A percentile compares a stretch with the other conserved stretches of the same genome.
These are phyloP conservation scores for Penicillium expansum DNA, from an alignment of 2,329 filamentous ascomycete species.

Conservation along the genomic window DNA sequence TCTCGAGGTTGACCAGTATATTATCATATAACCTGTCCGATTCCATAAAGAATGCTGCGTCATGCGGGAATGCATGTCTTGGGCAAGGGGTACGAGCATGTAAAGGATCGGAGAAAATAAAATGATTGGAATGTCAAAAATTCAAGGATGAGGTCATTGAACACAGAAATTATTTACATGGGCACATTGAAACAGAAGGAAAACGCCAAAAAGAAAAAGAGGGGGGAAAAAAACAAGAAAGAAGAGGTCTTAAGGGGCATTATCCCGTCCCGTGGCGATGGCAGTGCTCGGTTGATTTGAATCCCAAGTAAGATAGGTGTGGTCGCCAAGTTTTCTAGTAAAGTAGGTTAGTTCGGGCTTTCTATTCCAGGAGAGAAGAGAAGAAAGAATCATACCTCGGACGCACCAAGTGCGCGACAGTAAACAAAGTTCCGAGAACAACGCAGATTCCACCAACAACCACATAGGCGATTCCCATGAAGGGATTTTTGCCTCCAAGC, in stretches of 20 bases:
- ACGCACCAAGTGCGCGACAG: slow-evolving; percentile 83
- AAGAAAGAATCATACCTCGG: slow-evolving; percentile 63
- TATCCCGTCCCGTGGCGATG: slow-evolving; percentile 55
- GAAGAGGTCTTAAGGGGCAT: slow-evolving; percentile 18
- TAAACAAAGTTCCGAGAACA: slow-evolving; percentile 81
- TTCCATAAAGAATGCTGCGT: slow-evolving; percentile 21
- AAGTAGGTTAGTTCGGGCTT: slow-evolving; percentile 4
- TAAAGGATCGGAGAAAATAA: background rate
- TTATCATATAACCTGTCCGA: background rate
- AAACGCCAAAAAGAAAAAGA: slow-evolving; percentile 1
- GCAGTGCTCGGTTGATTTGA: slow-evolving; percentile 61
- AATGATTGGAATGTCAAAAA: slow-evolving; percentile 11
- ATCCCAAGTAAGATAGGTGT: slow-evolving; percentile 97
- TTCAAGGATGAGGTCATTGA: slow-evolving; percentile 16
- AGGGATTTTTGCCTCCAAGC: slow-evolving; percentile 92
- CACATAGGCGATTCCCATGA: slow-evolving; percentile 93
- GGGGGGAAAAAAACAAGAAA: background rate
- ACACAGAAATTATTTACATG: slow-evolving; percentile 19
- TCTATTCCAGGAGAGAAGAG: background rate
- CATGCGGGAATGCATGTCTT: slow-evolving; percentile 20
- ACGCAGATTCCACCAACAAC: slow-evolving; percentile 93
- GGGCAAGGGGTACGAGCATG: slow-evolving; percentile 15
- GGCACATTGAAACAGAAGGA: slow-evolving; percentile 5
- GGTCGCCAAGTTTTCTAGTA: slow-evolving; percentile 87
- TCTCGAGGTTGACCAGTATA: background rate